Evolutionary conservation across 2,329 filamentous ascomycete species (phyloP).

Genomic region (Monosporascus ibericus): DNA sequence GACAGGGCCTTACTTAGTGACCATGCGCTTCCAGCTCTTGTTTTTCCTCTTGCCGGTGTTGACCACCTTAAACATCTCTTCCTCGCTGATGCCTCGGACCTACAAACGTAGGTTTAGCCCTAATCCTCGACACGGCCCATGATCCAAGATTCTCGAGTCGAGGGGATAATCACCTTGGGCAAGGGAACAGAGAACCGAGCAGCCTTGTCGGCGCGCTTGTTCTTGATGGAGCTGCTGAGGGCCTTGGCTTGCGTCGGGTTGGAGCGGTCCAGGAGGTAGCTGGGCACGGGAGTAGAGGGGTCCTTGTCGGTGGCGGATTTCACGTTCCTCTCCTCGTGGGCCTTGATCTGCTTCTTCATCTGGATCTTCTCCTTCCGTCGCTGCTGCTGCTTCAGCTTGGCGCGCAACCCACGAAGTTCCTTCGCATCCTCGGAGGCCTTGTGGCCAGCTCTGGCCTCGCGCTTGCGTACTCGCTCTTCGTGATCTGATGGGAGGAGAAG

Average conservation of each 20-base stretch:
- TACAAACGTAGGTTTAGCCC: too few species aligned
- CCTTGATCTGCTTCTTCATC: conserved; percentile 91
- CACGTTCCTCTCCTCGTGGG: conserved; percentile 93
- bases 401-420: conserved; percentile 83
- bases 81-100: conserved; percentile 85
- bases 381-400: conserved; percentile 91
- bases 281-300: conserved; percentile 73
- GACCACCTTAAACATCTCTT: conserved; percentile 97
- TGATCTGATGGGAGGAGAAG: conserved; percentile 24
- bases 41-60: conserved; percentile 92
- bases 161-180: conserved; percentile 52
- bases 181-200: conserved; percentile 88
- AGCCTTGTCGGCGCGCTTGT: conserved; percentile 89
- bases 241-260: conserved; percentile 58
- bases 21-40: conserved; percentile 71
- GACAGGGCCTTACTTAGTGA: conserved; percentile 39
- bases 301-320: conserved; percentile 78
- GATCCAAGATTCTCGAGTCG: too few species aligned
- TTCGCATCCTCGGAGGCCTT: conserved; percentile 84
- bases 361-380: conserved; percentile 97
- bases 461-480: conserved; percentile 86
- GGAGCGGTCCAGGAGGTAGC: conserved; percentile 86
- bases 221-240: conserved; percentile 82
- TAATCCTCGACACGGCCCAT: too few species aligned
- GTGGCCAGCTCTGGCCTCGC: conserved; percentile 81